Evolutionary conservation across 257 asterid genomes (phyloP), one percentile per base, ranked within the genome.

Genomic region (Ballota nigra): DNA sequence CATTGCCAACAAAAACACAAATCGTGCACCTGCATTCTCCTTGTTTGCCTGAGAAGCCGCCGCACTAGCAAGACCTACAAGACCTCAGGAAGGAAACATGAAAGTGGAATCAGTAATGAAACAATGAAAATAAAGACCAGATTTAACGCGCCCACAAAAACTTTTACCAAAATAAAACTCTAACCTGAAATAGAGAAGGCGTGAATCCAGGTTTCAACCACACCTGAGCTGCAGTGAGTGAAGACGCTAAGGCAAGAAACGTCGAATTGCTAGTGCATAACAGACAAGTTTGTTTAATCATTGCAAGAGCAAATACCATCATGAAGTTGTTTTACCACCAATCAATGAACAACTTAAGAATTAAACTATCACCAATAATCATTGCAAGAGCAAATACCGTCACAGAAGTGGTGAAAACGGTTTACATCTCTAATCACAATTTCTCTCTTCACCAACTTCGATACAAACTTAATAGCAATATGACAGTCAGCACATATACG

Each of bases 1-100:
- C 97, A 78, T 92, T 92, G 74, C 98, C 98, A 70, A 92, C 98
- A 86, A 68, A 92, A 63, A 88, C 84, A 13, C 84, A 13, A 96
- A 92, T 43, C 97, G 85, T 26, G 88, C 64, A 79, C 88, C 98
- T 36, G 90, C 88, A 78, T 92, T 97, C 77, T 88, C 95, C 74
- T 69, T 80, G 78, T 79, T 88, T 76, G 93, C 97, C 77, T 85
- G 92, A 43, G 90, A 80, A 57, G 92, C 92, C 72, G 96, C 92
- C 66, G 87, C 83, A 73, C 75, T 82, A 45, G 90, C 90, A 61
- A 96, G 93, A 79, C 88, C 98, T 92, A 79, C 56, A 40, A 24
- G 74, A 56, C 18, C 31, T 52, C 24, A 66, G 0, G 66, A 72
- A n/a, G 40, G 28, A 13, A 36, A 78, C n/a, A 77, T 58, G 65